Percentiles rank a stretch among this genome's conserved stretches.
These are phyloP conservation scores for Butyriboletus appendiculatus DNA, from an alignment of 1,284 basidiomycete species.

Conservation along the genomic window DNA sequence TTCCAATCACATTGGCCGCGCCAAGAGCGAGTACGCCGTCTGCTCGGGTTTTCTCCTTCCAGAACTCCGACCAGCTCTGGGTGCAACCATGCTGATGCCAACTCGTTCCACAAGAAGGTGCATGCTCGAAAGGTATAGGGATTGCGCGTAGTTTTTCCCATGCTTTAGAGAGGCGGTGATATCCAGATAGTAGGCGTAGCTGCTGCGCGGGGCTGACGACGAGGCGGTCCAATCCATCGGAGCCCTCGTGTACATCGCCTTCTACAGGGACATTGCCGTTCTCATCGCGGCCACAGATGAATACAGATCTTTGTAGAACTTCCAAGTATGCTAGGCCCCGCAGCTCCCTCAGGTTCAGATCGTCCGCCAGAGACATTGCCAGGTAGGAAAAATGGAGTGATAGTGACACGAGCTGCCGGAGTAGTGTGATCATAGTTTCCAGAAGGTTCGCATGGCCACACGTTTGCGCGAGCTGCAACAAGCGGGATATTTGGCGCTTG, in stretches of 20 bases:
- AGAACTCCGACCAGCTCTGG: slow-evolving; percentile 67
- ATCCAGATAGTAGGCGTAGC: slow-evolving; percentile 62
- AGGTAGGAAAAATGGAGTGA: slow-evolving; percentile 65
- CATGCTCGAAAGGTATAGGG: slow-evolving; percentile 60
- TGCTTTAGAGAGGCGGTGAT: slow-evolving; percentile 58
- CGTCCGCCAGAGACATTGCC: slow-evolving; percentile 68
- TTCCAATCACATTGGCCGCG: slow-evolving; percentile 62
- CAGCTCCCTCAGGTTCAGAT: slow-evolving; percentile 55
- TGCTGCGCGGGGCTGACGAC: slow-evolving; percentile 56
- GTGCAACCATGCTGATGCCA: slow-evolving; percentile 71
- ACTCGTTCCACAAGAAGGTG: slow-evolving; percentile 56
- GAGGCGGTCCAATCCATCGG: slow-evolving; percentile 43
- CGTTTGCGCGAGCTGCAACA: slow-evolving; percentile 63
- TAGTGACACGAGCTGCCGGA: slow-evolving; percentile 56
- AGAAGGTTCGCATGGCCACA: slow-evolving; percentile 61
- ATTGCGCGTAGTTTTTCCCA: slow-evolving; percentile 62
- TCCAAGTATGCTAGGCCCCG: slow-evolving; percentile 67
- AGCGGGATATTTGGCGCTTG: slow-evolving; percentile 51
- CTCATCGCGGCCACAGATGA: slow-evolving; percentile 38
- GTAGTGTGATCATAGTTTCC: slow-evolving; percentile 54
- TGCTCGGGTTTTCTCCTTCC: slow-evolving; percentile 65
- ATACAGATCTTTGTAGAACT: slow-evolving; percentile 59
- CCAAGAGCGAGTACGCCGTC: slow-evolving; percentile 57
- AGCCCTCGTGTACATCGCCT: slow-evolving; percentile 33
- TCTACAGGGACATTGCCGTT: slow-evolving; percentile 20